Conservation (phyloP, 2,329 filamentous ascomycete species). For the Ophiognomonia clavigignenti-juglandacearum region DNA sequence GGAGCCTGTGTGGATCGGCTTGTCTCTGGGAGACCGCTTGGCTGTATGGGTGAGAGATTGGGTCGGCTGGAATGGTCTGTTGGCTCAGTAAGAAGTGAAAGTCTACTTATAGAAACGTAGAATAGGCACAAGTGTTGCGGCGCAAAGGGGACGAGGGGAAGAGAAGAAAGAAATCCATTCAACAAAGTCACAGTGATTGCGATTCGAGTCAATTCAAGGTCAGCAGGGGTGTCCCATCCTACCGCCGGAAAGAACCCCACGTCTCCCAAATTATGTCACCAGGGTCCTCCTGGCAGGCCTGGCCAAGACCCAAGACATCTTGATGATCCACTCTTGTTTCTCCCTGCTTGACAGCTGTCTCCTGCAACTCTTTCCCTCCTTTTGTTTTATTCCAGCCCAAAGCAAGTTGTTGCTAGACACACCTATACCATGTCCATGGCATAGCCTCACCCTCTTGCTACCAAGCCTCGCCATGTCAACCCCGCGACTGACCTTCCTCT, state of each 20-base stretch:
- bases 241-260: no score
- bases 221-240: not conserved
- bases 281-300: not conserved
- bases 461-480: slow-evolving; percentile 50
- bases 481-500: slow-evolving; percentile 61
- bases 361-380: not conserved
- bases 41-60: no score
- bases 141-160: no score
- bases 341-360: slow-evolving; percentile 11
- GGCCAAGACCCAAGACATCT: not conserved
- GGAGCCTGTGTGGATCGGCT: no score
- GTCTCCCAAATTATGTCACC: not conserved
- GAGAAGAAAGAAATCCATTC: no score
- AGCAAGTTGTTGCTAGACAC: not conserved
- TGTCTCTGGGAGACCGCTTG: no score
- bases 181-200: not conserved
- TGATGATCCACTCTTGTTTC: not conserved
- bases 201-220: not conserved
- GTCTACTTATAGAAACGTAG: no score
- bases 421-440: slow-evolving; percentile 7
- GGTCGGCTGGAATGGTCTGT: no score
- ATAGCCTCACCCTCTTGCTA: slow-evolving; percentile 2
- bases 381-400: not conserved
- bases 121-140: no score
- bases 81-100: no score